Evolutionary conservation across 2,329 filamentous ascomycete species (phyloP), one percentile per base, ranked within the genome.

Genomic region (Aspergillus fructus): DNA sequence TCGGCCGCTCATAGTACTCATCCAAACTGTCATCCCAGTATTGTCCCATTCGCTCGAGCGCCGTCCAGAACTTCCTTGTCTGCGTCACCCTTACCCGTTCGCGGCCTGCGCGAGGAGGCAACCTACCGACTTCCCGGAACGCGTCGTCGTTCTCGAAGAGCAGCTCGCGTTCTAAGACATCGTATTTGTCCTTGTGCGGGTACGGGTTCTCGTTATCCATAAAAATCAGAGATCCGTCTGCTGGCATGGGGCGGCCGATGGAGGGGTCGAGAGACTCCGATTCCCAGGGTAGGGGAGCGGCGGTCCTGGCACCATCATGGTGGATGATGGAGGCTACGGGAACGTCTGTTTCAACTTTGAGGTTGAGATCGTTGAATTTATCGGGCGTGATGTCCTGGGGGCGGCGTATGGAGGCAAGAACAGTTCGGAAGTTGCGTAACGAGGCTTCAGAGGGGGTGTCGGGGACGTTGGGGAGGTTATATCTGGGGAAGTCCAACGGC

Each of bases 21-120:
- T 88, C 85, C 48, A 81, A 66, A 58, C 80, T 84, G 40, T 76
- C 77, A 65, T 88, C 85, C 85, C 85, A 88, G 65, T 85, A 87
- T 61, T 84, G 82, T 15, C 82, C 76, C 78, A 87, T 78, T 37
- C 78, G 79, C 62, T 86, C 82, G 52, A 88, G 73, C 2, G 78
- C 80, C 51, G 79, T 77, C 80, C 82, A 88, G 69, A 88, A 87
- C 55, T 83, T 85, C 52, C 85, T 77, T 58, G 83, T 79, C 62
- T 85, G 81, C 0, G 81, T 79, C 45, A 87, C 64, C 15, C 81
- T 77, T 5, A 83, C 74, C 17, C 79, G 77, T 53, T 76, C 70
- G 13, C 75, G 75, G 4, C 78, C 78, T 27, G 78, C 74, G 23
- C 71, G 73, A 12, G 77, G 76, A 3, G 71, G 66, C 49, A 81